phyloP scores from a whole-genome alignment of 2,329 filamentous ascomycete species.

The Aaosphaeria arxii region DNA sequence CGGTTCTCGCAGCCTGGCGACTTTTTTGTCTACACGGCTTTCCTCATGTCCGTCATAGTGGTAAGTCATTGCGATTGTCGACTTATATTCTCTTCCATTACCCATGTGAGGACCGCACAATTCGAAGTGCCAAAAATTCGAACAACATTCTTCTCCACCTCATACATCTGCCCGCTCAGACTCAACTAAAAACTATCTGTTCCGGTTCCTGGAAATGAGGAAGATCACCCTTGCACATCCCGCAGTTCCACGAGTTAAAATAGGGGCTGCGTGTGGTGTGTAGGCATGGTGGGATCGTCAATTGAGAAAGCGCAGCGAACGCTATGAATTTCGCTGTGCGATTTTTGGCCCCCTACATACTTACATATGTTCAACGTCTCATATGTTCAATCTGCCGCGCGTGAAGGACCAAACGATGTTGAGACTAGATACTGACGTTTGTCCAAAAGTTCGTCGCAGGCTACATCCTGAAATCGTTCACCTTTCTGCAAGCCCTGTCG shows the following conservation, averaged over 20 bases:
- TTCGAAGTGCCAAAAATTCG: too few relatives aligned
- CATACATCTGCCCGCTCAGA: slow-evolving; percentile 57
- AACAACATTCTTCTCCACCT: slow-evolving; percentile 44
- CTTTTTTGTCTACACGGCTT: slow-evolving; percentile 75
- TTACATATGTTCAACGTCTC: slow-evolving; percentile 4
- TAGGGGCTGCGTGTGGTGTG: slow-evolving; percentile 44
- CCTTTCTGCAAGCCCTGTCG: slow-evolving; percentile 61
- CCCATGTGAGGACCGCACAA: too few relatives aligned
- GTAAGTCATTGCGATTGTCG: slow-evolving; percentile 56
- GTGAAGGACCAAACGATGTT: background rate
- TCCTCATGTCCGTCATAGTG: slow-evolving; percentile 68
- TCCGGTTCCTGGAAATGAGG: slow-evolving; percentile 56
- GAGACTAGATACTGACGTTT: background rate
- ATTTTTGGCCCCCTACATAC: slow-evolving; percentile 65
- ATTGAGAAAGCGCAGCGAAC: slow-evolving; percentile 53
- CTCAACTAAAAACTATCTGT: slow-evolving; percentile 42
- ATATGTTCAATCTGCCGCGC: background rate
- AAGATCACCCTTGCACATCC: slow-evolving; percentile 51
- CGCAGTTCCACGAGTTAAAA: slow-evolving; percentile 49
- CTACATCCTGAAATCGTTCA: slow-evolving; percentile 48
- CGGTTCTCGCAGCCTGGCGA: slow-evolving; percentile 75
- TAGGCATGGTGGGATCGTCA: slow-evolving; percentile 52
- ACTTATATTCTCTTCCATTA: background rate
- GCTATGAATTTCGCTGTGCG: slow-evolving; percentile 54
- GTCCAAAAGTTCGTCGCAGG: slow-evolving; percentile 51